Evolutionary conservation across 2,329 filamentous ascomycete species (phyloP).

Genomic region (Cladosporium oxysporum): DNA sequence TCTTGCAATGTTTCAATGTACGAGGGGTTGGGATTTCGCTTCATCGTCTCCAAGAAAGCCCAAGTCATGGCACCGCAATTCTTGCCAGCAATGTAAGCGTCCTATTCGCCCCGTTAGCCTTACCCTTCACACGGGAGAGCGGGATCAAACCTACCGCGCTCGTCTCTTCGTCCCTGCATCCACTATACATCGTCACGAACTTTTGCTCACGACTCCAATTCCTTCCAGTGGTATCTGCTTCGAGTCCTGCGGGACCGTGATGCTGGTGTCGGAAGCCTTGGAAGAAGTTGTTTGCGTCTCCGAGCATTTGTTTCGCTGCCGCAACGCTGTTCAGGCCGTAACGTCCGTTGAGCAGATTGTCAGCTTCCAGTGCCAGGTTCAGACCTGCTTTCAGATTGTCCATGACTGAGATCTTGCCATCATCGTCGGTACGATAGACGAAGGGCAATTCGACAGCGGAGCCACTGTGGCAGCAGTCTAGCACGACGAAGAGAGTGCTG

Average conservation of each 20-base stretch:
- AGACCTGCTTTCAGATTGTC: conserved; percentile 57
- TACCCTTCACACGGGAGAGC: conserved; percentile 33
- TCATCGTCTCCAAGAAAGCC: conserved; percentile 51
- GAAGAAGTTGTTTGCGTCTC: conserved; percentile 58
- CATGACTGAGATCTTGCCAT: conserved; percentile 58
- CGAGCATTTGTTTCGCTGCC: conserved; percentile 55
- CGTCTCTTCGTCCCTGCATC: conserved; percentile 55
- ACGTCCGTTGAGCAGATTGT: conserved; percentile 52
- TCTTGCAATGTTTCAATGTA: conserved; percentile 46
- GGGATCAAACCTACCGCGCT: conserved; percentile 43
- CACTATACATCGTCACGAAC: conserved; percentile 55
- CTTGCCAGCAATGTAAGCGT: conserved; percentile 46
- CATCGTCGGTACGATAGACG: conserved; percentile 58
- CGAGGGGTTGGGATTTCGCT: conserved; percentile 37
- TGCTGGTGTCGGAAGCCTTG: conserved; percentile 52
- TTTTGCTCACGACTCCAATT: conserved; percentile 43
- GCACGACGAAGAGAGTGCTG: conserved; percentile 57
- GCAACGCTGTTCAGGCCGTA: conserved; percentile 49
- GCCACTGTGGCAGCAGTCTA: conserved; percentile 65
- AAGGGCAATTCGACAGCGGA: conserved; percentile 61
- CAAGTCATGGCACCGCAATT: conserved; percentile 51
- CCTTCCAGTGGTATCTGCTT: conserved; percentile 47
- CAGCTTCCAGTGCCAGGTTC: conserved; percentile 53
- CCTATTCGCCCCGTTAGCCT: conserved; percentile 11
- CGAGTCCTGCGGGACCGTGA: conserved; percentile 30